These are phyloP conservation scores for Eucalyptus polyanthemos DNA, from an alignment of 345 rosid species.

Conservation along the genomic window DNA sequence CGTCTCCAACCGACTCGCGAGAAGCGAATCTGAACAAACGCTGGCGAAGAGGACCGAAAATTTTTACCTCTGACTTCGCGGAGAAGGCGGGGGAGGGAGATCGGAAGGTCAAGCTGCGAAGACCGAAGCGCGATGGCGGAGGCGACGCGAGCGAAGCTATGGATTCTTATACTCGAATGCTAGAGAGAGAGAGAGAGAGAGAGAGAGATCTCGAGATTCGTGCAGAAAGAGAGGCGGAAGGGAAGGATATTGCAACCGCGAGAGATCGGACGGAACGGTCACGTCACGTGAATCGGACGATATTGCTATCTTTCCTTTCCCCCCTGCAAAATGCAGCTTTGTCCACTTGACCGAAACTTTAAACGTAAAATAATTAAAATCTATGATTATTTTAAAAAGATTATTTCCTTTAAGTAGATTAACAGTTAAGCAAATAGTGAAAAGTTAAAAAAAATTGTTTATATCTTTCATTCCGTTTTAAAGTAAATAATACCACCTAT, in stretches of 20 bases:
- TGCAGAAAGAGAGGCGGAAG: background rate
- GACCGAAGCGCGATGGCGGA: background rate
- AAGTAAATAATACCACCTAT: no score
- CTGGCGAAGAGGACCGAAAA: background rate
- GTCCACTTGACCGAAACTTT: background rate
- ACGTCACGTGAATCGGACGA: background rate
- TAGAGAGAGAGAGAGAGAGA: background rate
- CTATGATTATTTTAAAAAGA: background rate
- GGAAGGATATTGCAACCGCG: background rate
- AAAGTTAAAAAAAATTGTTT: background rate
- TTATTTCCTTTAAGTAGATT: background rate
- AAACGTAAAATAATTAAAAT: background rate
- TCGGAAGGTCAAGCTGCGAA: background rate
- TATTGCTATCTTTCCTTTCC: no score
- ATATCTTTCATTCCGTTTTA: no score
- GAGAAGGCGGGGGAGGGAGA: background rate
- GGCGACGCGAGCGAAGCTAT: background rate
- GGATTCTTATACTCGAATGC: background rate
- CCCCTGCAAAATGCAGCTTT: no score
- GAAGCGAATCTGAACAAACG: background rate
- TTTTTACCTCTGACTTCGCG: background rate
- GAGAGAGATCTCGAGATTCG: background rate
- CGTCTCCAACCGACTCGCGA: background rate
- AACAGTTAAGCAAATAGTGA: background rate
- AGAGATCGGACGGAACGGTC: background rate